phyloP scores from a whole-genome alignment of 1,284 basidiomycete genomes.

The Cutaneotrichosporon curvatum region DNA sequence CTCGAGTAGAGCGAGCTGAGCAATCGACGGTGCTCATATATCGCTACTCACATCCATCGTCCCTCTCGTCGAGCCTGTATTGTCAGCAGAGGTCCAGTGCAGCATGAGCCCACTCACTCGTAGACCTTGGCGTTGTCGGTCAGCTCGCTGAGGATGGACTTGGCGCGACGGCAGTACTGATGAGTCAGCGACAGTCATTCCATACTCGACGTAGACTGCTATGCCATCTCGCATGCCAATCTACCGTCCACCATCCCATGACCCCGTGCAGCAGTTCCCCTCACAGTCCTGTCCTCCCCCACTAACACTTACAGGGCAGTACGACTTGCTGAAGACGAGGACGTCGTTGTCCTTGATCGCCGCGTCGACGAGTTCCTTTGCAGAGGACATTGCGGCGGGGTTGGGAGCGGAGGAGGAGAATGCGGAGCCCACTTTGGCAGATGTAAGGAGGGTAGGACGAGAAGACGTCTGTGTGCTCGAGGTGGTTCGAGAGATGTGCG shows the following conservation, averaged over 20 bases:
- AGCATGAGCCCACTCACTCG: constrained; percentile 25
- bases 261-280: too few species aligned
- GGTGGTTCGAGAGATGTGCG: constrained; percentile 12
- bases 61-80: constrained; percentile 41
- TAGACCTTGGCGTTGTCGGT: constrained; percentile 35
- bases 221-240: too few species aligned
- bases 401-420: constrained; percentile 25
- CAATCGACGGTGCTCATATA: too few species aligned
- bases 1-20: not conserved
- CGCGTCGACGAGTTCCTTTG: constrained; percentile 39
- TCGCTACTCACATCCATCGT: constrained; percentile 36
- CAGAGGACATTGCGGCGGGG: constrained; percentile 28
- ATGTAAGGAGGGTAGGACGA: not conserved
- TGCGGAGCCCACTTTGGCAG: constrained; percentile 43
- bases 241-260: too few species aligned
- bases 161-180: constrained; percentile 42
- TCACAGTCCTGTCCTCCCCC: not conserved
- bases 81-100: constrained; percentile 6
- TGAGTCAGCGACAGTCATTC: too few species aligned
- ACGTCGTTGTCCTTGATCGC: constrained; percentile 43
- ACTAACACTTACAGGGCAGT: constrained; percentile 41
- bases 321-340: constrained; percentile 43
- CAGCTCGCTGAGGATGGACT: constrained; percentile 30
- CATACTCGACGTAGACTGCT: too few species aligned
- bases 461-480: not conserved